These are phyloP conservation scores for Chlamydomonas schloesseri DNA, from an alignment of 139 green algal species.

Conservation along the genomic window DNA sequence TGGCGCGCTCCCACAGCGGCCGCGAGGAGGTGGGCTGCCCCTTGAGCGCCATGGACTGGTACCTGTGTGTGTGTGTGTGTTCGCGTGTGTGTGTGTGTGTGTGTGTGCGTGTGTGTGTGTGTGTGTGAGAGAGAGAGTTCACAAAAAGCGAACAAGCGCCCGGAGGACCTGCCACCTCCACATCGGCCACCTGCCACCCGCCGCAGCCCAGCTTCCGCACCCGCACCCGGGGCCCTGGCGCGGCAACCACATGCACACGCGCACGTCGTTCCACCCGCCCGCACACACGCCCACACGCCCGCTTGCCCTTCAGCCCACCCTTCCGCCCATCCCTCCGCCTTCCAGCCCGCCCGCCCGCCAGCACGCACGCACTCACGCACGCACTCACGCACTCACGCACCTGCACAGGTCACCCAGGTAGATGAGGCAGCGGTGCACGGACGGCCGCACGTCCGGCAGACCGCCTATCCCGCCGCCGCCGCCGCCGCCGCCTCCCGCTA, in stretches of 20 bases:
- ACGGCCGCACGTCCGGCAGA: not conserved
- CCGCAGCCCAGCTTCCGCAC: too few relatives aligned
- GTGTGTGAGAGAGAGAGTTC: not conserved
- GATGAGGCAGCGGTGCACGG: conserved; percentile 75
- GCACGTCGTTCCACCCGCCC: too few relatives aligned
- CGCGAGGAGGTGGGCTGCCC: conserved; percentile 21
- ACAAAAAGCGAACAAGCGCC: too few relatives aligned
- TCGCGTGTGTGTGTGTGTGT: not conserved
- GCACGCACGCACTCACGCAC: not conserved
- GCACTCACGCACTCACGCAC: conserved; percentile 21
- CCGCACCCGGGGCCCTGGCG: too few relatives aligned
- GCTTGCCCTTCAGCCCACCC: too few relatives aligned
- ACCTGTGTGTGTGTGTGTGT: not conserved
- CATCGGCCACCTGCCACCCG: too few relatives aligned
- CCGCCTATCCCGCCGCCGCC: not conserved
- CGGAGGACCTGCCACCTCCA: too few relatives aligned
- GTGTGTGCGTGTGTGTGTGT: not conserved
- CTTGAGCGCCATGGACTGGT: conserved; percentile 44
- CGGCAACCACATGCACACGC: too few relatives aligned
- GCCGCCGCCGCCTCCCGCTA: not conserved
- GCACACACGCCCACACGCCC: too few relatives aligned
- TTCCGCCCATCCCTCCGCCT: too few relatives aligned
- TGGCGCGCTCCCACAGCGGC: conserved; percentile 46
- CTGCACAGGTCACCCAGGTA: conserved; percentile 79
- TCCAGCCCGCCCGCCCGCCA: not conserved